Evolutionary conservation across 805 yeast genomes (phyloP), one percentile per base, ranked within the genome.

Genomic region (Saturnispora silvae): DNA sequence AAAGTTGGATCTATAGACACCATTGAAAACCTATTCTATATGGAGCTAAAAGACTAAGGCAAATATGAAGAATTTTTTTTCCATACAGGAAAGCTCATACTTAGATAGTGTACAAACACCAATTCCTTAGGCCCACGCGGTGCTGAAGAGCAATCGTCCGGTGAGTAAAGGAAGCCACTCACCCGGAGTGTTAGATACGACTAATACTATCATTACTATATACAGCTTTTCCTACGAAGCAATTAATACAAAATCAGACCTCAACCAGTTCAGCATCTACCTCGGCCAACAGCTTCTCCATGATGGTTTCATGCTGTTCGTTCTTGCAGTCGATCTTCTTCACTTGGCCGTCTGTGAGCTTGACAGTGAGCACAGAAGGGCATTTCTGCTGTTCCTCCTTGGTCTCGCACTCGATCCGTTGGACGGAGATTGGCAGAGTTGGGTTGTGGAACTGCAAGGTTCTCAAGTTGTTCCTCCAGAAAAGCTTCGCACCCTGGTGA

Each of bases 381-480:
- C 66, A 60, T 28, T 59, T 56, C 13, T 51, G 49, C 34, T 61
- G 59, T 33, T 70, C 71, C 15, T 67, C 70, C 34, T 59, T 61
- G 18, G 60, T 57, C 4, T 41, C 52, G 42, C 57, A 61, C 31
- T 64, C 61, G 31, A 81, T 65, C 46, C 86, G 65, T 11, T 68
- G 61, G 25, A 84, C 78, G 18, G 68, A 65, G 39, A 84, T 74
- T 18, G 73, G 68, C 20, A 81, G 51, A 31, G 63, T 61, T n/a
- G 89, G 87, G 56, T 86, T 86, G 61, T 84, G 87, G 57, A 81
- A 86, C 54, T 75, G 77, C 44, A 86, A 65, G 5, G 86, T 75
- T 19, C 92, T 94, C 40, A 86, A 63, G 58, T 75, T 70, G 35
- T 65, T 61, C 48, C 72, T 73, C 92, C 94, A 82, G 59, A 86